Evolutionary conservation across 257 asterid genomes (phyloP).

Genomic region (Osmanthus fragrans): DNA sequence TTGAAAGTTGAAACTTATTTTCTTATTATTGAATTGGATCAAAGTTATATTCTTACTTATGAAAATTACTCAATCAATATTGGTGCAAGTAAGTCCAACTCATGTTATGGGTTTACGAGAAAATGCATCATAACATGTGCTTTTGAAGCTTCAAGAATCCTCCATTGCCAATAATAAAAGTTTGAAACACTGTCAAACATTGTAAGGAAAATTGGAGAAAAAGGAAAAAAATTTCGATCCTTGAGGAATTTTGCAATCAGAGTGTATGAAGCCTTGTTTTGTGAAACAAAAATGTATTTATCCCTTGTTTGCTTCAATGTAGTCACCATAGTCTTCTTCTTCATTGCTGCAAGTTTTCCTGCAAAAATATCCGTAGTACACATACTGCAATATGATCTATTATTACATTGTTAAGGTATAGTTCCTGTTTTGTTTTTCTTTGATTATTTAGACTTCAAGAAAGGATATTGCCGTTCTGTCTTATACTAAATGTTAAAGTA

Average conservation of each 20-base stretch:
- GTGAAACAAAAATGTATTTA: background rate
- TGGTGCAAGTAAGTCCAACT: no score
- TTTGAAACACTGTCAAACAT: background rate
- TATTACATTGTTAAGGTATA: conserved; percentile 39
- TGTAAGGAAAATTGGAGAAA: background rate
- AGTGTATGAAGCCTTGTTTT: background rate
- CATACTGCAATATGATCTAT: conserved; percentile 77
- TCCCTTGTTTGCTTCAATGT: conserved; percentile 7
- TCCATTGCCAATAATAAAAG: background rate
- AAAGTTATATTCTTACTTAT: no score
- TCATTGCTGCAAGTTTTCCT: conserved; percentile 25
- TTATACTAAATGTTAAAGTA: background rate
- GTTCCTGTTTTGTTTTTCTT: conserved; percentile 9
- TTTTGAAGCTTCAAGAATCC: no score
- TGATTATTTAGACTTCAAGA: background rate
- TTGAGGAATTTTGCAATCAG: background rate
- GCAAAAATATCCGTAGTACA: conserved; percentile 58
- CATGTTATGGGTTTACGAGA: no score
- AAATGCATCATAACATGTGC: no score
- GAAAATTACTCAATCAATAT: no score
- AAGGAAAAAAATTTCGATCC: background rate
- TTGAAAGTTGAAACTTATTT: no score
- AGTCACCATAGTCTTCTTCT: conserved; percentile 31
- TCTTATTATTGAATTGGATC: no score
- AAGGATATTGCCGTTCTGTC: background rate